These are phyloP conservation scores for Russula emetica DNA, from an alignment of 768 basidiomycete genomes.

Conservation along the genomic window DNA sequence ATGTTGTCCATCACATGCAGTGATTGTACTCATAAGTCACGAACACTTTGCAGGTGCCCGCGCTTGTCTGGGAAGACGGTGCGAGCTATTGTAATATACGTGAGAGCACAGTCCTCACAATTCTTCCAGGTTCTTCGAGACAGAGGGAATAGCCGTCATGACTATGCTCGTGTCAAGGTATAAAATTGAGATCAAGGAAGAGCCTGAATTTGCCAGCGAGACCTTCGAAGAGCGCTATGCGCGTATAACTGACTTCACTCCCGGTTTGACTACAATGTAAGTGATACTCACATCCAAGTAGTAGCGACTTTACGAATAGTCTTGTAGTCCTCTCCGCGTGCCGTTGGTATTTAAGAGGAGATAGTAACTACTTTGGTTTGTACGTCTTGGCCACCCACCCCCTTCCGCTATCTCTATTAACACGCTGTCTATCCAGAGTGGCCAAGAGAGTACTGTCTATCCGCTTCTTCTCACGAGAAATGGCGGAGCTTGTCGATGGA, in stretches of 20 bases:
- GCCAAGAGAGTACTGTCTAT: too few species aligned
- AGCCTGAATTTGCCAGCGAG: constrained; percentile 44
- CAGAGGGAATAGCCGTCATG: constrained; percentile 45
- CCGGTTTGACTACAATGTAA: constrained; percentile 13
- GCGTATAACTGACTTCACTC: constrained; percentile 4
- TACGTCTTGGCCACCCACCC: not conserved
- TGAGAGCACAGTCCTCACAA: not conserved
- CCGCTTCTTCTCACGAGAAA: too few species aligned
- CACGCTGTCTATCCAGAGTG: too few species aligned
- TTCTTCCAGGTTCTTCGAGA: constrained; percentile 45
- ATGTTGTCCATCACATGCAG: not conserved
- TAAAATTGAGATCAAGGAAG: constrained; percentile 47
- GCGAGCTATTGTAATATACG: not conserved
- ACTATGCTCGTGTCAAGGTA: constrained; percentile 45
- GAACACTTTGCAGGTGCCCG: constrained; percentile 17
- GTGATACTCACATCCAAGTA: not conserved
- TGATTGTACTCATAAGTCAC: not conserved
- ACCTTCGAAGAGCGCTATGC: constrained; percentile 43
- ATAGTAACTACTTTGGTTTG: not conserved
- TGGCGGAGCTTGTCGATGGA: too few species aligned
- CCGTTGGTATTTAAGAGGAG: constrained; percentile 11
- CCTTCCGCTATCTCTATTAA: not conserved
- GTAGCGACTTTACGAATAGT: not conserved
- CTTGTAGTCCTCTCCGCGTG: not conserved
- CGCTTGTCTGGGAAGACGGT: constrained; percentile 30